These are phyloP conservation scores for Xylaria sp. DNA, from an alignment of 495 filamentous ascomycete genomes.

Conservation along the genomic window DNA sequence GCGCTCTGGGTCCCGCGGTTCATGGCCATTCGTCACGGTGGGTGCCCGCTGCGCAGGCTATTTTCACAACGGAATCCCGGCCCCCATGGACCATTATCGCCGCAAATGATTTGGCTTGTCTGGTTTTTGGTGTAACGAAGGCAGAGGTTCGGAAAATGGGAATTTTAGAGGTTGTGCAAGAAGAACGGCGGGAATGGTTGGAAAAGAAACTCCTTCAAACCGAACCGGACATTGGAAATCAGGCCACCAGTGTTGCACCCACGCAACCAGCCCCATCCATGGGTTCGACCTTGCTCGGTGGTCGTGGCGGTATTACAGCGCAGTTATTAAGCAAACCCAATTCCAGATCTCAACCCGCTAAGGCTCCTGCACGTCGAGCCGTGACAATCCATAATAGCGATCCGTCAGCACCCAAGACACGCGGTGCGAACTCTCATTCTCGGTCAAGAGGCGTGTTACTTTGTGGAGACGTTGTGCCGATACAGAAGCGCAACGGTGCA, in stretches of 20 bases:
- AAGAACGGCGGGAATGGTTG: slow-evolving; percentile 89
- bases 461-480: slow-evolving; percentile 96
- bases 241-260: slow-evolving; percentile 50
- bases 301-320: slow-evolving; percentile 84
- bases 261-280: slow-evolving; percentile 48
- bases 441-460: slow-evolving; percentile 91
- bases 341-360: slow-evolving; percentile 64
- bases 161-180: slow-evolving; percentile 91
- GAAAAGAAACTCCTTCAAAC: slow-evolving; percentile 77
- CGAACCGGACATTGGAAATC: slow-evolving; percentile 49
- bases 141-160: slow-evolving; percentile 93
- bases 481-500: slow-evolving; percentile 90
- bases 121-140: slow-evolving; percentile 94
- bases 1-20: slow-evolving; percentile 54
- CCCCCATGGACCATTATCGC: slow-evolving; percentile 94
- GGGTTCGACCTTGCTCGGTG: slow-evolving; percentile 61
- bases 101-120: slow-evolving; percentile 95
- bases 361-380: slow-evolving; percentile 57
- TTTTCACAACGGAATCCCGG: slow-evolving; percentile 89
- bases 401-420: slow-evolving; percentile 63
- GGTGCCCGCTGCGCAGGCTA: slow-evolving; percentile 90
- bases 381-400: slow-evolving; percentile 80
- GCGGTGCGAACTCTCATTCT: slow-evolving; percentile 57
- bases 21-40: slow-evolving; percentile 89
- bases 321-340: slow-evolving; percentile 86